Evolutionary conservation across 352 stramenopile species (phyloP).

Genomic region (Globisporangium alternatum): DNA sequence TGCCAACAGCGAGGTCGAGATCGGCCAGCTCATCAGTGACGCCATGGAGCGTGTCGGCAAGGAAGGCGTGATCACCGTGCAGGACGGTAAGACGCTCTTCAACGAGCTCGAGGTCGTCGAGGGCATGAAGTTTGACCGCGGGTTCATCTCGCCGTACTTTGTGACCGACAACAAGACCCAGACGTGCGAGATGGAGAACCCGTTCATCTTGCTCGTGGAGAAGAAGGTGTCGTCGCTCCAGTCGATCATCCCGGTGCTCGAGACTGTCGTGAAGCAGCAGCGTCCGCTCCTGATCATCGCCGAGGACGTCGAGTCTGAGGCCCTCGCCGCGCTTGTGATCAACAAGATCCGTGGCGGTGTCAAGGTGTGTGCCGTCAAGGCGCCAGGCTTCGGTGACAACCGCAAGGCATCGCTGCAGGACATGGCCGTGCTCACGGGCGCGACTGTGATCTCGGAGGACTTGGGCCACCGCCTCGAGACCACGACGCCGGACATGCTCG

Average conservation of each 20-base stretch:
- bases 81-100: conserved; percentile 99
- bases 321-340: conserved; percentile 98
- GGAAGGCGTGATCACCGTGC: conserved; percentile 97
- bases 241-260: conserved; percentile 96
- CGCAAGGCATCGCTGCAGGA: conserved; percentile 99
- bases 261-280: conserved; percentile 97
- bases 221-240: conserved; percentile 99
- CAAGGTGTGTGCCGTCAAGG: conserved; percentile 99
- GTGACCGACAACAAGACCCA: conserved; percentile 99
- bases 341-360: conserved; percentile 99
- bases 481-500: conserved; percentile 94
- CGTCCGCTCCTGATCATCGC: conserved; percentile 98
- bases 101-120: conserved; percentile 99
- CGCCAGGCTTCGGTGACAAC: conserved; percentile 99
- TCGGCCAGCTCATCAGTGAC: conserved; percentile 97
- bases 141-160: conserved; percentile 99
- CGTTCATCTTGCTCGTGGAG: conserved; percentile 99
- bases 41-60: conserved; percentile 99
- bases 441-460: conserved; percentile 98
- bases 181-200: conserved; percentile 98
- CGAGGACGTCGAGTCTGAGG: conserved; percentile 99
- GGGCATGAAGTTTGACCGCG: conserved; percentile 99
- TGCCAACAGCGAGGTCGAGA: conserved; percentile 98
- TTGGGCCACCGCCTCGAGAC: conserved; percentile 98
- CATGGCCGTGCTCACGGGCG: conserved; percentile 98